These are phyloP conservation scores for Lyophyllum atratum DNA, from an alignment of 768 basidiomycete genomes.

Conservation along the genomic window DNA sequence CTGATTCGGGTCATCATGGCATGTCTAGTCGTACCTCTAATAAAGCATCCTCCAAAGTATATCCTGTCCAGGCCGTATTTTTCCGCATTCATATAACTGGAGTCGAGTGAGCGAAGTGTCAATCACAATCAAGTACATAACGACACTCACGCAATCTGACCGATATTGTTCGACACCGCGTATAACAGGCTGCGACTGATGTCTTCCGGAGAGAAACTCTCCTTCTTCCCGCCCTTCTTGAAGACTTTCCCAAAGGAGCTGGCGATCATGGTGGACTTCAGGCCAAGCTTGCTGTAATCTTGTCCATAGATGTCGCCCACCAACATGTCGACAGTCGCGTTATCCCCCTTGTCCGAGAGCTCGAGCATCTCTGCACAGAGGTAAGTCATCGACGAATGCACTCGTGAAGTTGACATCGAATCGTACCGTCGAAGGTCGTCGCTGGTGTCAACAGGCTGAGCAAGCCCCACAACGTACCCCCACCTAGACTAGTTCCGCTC, in stretches of 20 bases:
- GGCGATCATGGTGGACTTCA: slow-evolving; percentile 98
- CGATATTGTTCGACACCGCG: slow-evolving; percentile 98
- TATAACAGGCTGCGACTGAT: slow-evolving; percentile 94
- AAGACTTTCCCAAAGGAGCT: slow-evolving; percentile 99
- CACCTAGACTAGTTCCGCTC: slow-evolving; percentile 95
- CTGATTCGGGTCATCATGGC: neutral
- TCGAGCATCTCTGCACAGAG: slow-evolving; percentile 83
- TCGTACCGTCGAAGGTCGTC: slow-evolving; percentile 90
- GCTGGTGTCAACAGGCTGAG: slow-evolving; percentile 95
- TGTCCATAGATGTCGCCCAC: slow-evolving; percentile 99
- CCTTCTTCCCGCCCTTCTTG: slow-evolving; percentile 80
- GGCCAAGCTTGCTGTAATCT: slow-evolving; percentile 91
- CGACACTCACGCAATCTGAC: slow-evolving; percentile 93
- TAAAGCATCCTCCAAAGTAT: slow-evolving; percentile 99
- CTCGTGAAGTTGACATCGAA: slow-evolving; percentile 7
- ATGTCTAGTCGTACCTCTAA: slow-evolving; percentile 68
- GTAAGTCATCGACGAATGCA: neutral
- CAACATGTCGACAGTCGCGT: slow-evolving; percentile 94
- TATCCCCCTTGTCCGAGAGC: slow-evolving; percentile 92
- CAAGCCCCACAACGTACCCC: slow-evolving; percentile 96
- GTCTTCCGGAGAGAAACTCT: slow-evolving; percentile 85
- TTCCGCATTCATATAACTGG: slow-evolving; percentile 98
- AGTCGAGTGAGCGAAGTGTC: slow-evolving; percentile 7
- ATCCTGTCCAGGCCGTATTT: slow-evolving; percentile 96
- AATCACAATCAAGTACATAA: neutral